Conservation (phyloP, 1,284 basidiomycete genomes). For the Meira miltonrushii region DNA sequence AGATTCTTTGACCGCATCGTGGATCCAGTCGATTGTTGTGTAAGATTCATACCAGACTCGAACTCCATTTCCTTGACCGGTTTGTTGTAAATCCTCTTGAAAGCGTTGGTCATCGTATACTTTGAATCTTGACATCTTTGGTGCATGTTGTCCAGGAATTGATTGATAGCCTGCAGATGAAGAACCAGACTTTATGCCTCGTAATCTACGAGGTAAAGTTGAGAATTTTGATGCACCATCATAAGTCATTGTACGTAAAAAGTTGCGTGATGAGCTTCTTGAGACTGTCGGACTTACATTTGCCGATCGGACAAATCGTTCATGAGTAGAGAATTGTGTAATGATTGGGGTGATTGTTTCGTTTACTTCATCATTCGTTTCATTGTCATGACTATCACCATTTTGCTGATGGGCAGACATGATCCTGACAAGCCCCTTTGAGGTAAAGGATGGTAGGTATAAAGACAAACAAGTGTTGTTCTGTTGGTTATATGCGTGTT, state of each 20-base stretch:
- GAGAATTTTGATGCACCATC: background rate
- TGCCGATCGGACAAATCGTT: no score
- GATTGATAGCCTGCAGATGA: background rate
- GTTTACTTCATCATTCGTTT: no score
- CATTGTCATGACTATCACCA: no score
- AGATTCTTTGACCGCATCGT: constrained; percentile 54
- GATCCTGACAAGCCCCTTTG: no score
- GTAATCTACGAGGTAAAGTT: background rate
- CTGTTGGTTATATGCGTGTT: no score
- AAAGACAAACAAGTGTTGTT: no score
- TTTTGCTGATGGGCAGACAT: no score
- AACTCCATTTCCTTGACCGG: constrained; percentile 24
- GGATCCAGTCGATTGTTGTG: constrained; percentile 53
- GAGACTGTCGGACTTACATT: background rate
- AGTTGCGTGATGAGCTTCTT: background rate
- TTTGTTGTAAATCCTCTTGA: constrained; percentile 23
- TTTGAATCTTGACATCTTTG: background rate
- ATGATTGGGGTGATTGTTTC: no score
- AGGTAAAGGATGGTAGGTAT: no score
- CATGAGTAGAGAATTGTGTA: no score
- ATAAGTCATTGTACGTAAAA: background rate
- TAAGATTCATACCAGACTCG: constrained; percentile 46
- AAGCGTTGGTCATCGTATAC: constrained; percentile 31
- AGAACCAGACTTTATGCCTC: background rate
- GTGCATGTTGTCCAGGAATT: background rate